phyloP scores from a whole-genome alignment of 2,329 filamentous ascomycete genomes.

The Sporothrix dimorphospora region DNA sequence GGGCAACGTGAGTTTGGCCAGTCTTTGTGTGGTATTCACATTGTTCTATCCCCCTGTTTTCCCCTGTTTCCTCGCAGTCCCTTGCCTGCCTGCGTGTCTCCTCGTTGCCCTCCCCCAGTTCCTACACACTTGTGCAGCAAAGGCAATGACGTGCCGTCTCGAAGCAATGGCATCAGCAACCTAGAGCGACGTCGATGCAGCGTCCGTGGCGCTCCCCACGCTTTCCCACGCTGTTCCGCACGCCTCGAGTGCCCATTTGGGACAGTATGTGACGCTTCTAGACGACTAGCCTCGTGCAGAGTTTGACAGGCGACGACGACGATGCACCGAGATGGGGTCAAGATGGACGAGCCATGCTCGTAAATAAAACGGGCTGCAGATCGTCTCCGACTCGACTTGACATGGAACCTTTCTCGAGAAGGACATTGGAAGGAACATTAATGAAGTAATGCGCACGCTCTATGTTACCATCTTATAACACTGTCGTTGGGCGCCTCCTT shows the following conservation, averaged over 20 bases:
- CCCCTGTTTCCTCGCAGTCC: not conserved
- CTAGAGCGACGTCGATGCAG: not conserved
- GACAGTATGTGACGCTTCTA: not conserved
- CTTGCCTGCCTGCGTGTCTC: too few species aligned
- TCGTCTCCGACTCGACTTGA: not conserved
- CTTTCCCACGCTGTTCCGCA: not conserved
- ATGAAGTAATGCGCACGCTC: not conserved
- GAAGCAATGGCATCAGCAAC: conserved; percentile 18
- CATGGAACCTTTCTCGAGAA: not conserved
- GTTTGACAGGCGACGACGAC: not conserved
- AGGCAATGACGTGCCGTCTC: conserved; percentile 8
- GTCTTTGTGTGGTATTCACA: too few species aligned
- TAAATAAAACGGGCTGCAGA: conserved; percentile 22
- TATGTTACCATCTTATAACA: not conserved
- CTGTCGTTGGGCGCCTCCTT: not conserved
- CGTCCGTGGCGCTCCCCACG: not conserved
- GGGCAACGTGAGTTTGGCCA: not conserved
- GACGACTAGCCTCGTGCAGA: conserved; percentile 1
- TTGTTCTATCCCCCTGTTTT: not conserved
- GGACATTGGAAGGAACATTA: not conserved
- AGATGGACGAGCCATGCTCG: not conserved
- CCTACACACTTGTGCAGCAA: not conserved
- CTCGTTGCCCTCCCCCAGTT: too few species aligned
- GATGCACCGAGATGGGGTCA: not conserved
- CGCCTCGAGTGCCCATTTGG: not conserved